Evolutionary conservation across 129 eudicot genomes (phyloP).

Genomic region (Flaveria linearis): DNA sequence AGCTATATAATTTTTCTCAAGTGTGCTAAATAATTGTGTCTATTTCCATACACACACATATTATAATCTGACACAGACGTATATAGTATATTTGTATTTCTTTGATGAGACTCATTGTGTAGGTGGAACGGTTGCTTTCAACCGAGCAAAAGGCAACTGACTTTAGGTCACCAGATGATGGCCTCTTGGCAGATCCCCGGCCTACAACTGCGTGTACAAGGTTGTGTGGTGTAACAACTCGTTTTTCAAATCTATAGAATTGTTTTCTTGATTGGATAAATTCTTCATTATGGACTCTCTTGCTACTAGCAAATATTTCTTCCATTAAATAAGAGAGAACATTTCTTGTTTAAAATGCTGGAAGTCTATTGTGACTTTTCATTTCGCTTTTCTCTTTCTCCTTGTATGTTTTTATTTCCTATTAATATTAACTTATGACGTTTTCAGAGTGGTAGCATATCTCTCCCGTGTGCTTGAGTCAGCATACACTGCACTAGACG

Average conservation of each 20-base stretch:
- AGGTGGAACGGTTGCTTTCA: conserved; percentile 84
- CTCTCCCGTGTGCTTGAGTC: conserved; percentile 94
- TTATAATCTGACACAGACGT: not conserved
- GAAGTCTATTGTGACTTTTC: not conserved
- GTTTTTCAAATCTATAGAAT: not conserved
- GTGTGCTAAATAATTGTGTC: not conserved
- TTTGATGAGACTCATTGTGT: conserved; percentile 22
- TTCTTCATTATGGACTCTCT: not conserved
- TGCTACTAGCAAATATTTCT: conserved; percentile 4
- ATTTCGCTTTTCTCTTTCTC: not conserved
- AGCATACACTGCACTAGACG: conserved; percentile 88
- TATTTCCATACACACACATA: not conserved
- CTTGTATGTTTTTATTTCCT: conserved; percentile 7
- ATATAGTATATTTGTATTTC: not conserved
- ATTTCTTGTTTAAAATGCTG: too few relatives aligned
- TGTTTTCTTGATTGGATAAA: conserved; percentile 2
- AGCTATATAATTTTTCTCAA: not conserved
- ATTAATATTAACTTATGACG: not conserved
- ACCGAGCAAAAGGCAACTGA: conserved; percentile 87
- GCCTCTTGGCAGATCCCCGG: conserved; percentile 81
- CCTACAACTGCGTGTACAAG: conserved; percentile 93
- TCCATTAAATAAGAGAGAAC: not conserved
- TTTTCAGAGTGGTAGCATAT: conserved; percentile 75
- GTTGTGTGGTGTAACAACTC: conserved; percentile 35
- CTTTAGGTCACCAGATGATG: conserved; percentile 82